These are phyloP conservation scores for Quercus lobata DNA, from an alignment of 331 rosid species.

Conservation along the genomic window DNA sequence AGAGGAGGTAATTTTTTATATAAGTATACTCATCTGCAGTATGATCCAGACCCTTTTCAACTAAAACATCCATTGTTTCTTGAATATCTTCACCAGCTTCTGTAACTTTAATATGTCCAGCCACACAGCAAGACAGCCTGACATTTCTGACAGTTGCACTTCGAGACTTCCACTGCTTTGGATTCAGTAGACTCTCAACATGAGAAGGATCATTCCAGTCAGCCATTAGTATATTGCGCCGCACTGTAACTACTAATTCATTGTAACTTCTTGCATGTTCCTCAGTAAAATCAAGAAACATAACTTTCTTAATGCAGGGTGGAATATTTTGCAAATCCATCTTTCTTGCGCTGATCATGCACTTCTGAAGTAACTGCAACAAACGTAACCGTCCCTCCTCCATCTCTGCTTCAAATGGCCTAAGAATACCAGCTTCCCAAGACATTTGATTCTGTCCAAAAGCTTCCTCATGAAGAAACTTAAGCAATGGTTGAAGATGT, in stretches of 20 bases:
- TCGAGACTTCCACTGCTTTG: conserved; percentile 89
- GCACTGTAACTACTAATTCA: conserved; percentile 85
- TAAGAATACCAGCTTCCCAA: conserved; percentile 93
- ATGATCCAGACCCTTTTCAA: conserved; percentile 65
- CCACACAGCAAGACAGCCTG: conserved; percentile 93
- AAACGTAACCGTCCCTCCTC: conserved; percentile 88
- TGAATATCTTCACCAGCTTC: conserved; percentile 98
- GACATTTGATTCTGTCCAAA: conserved; percentile 85
- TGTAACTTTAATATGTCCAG: conserved; percentile 95
- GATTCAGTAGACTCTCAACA: conserved; percentile 91
- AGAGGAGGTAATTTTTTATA: conserved; percentile 63
- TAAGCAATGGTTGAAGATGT: conserved; percentile 91
- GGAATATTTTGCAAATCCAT: conserved; percentile 74
- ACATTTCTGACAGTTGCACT: conserved; percentile 72
- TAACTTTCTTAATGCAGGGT: conserved; percentile 78
- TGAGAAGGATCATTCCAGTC: conserved; percentile 99
- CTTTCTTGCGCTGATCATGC: conserved; percentile 95
- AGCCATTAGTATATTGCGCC: conserved; percentile 91
- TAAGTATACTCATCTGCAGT: conserved; percentile 66
- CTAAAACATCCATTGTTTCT: conserved; percentile 92
- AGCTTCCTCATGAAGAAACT: conserved; percentile 94
- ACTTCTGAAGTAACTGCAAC: conserved; percentile 70
- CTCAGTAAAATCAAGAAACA: conserved; percentile 65
- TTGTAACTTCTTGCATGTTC: conserved; percentile 92
- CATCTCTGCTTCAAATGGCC: conserved; percentile 97